These are phyloP conservation scores for Lenzites betulinus DNA, from an alignment of 768 basidiomycete species.

Conservation along the genomic window DNA sequence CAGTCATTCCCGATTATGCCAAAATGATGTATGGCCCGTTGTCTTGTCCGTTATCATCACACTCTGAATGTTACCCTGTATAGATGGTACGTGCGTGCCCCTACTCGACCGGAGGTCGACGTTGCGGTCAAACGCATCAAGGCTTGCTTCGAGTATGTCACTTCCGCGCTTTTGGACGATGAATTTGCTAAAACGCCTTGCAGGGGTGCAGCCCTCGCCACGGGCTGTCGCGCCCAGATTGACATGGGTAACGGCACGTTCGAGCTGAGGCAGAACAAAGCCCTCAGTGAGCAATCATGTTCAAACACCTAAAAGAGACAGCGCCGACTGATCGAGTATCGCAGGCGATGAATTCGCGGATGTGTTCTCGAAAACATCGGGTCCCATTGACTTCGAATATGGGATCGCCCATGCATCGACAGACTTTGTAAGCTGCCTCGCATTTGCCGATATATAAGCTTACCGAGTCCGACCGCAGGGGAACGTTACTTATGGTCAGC, in stretches of 20 bases:
- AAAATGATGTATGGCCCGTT: slow-evolving; percentile 57
- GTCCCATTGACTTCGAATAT: slow-evolving; percentile 62
- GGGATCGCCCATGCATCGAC: slow-evolving; percentile 75
- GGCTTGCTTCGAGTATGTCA: slow-evolving; percentile 69
- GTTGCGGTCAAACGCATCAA: slow-evolving; percentile 59
- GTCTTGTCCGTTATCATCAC: neutral
- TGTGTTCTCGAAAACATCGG: slow-evolving; percentile 61
- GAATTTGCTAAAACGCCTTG: neutral
- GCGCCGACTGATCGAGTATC: neutral
- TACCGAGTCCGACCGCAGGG: slow-evolving; percentile 44
- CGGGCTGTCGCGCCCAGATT: slow-evolving; percentile 58
- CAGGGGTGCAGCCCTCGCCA: slow-evolving; percentile 69
- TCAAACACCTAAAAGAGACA: neutral
- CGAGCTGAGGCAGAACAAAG: slow-evolving; percentile 71
- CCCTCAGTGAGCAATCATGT: slow-evolving; percentile 45
- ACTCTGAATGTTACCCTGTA: neutral
- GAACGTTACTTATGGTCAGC: slow-evolving; percentile 70
- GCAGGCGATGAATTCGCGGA: slow-evolving; percentile 66
- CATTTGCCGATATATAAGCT: neutral
- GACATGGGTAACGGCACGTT: slow-evolving; percentile 36
- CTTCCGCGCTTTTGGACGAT: neutral
- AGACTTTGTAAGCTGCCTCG: slow-evolving; percentile 64
- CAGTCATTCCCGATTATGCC: slow-evolving; percentile 84
- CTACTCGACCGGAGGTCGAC: slow-evolving; percentile 61
- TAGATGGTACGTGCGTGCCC: slow-evolving; percentile 76